Conservation (phyloP, 306 rosid genomes). For the Prunus fruticosa region DNA sequence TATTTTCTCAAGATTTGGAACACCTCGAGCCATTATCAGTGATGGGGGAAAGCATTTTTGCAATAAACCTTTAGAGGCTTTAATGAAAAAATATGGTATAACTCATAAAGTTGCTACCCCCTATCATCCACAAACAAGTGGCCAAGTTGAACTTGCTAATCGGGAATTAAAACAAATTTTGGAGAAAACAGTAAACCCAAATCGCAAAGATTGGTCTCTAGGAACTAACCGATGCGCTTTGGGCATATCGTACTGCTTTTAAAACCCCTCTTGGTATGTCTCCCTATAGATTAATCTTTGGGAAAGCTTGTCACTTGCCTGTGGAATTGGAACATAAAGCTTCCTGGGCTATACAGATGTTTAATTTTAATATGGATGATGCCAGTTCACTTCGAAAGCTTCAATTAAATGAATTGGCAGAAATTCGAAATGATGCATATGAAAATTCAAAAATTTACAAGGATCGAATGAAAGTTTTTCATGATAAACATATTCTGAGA, state of each 20-base stretch:
- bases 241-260: not conserved
- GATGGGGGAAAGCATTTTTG: constrained; percentile 1
- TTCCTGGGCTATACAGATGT: not conserved
- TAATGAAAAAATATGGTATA: not conserved
- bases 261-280: not conserved
- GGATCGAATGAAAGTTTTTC: too few relatives aligned
- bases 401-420: too few relatives aligned
- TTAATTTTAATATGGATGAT: too few relatives aligned
- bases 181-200: not conserved
- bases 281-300: not conserved
- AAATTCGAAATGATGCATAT: too few relatives aligned
- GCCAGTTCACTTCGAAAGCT: too few relatives aligned
- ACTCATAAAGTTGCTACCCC: not conserved
- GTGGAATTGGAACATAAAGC: not conserved
- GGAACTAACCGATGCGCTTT: not conserved
- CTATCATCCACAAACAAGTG: too few relatives aligned
- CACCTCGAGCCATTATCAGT: not conserved
- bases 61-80: not conserved
- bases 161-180: not conserved
- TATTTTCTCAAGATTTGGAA: not conserved
- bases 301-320: constrained; percentile 2
- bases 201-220: not conserved
- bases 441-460: too few relatives aligned
- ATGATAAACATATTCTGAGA: too few relatives aligned
- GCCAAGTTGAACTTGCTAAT: not conserved